Conservation (phyloP, 306 rosid species). For the Carpinus fangiana region DNA sequence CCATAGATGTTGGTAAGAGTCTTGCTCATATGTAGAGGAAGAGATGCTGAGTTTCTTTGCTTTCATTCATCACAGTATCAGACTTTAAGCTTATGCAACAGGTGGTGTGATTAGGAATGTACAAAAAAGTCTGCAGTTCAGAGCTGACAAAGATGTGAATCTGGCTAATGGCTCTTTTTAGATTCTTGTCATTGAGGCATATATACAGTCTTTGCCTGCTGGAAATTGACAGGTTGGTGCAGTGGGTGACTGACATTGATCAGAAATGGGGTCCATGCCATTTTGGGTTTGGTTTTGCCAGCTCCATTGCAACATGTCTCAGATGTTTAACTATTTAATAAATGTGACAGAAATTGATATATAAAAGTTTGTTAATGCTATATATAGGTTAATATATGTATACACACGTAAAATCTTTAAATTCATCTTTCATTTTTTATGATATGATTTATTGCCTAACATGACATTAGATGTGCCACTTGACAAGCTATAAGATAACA, state of each 20-base stretch:
- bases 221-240: background rate
- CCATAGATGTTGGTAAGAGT: background rate
- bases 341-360: background rate
- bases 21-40: background rate
- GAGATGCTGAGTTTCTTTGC: background rate
- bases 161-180: background rate
- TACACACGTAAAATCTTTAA: too few species aligned
- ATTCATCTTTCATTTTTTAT: too few species aligned
- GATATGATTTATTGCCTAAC: too few species aligned
- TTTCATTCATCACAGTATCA: too few species aligned
- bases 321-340: background rate
- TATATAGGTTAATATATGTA: background rate
- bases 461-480: too few species aligned
- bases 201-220: background rate
- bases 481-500: too few species aligned
- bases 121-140: background rate
- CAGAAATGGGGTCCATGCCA: background rate
- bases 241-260: background rate
- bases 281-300: background rate
- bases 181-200: background rate
- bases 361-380: background rate
- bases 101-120: too few species aligned
- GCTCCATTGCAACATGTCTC: background rate
- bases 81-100: background rate
- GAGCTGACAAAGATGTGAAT: background rate